Percentiles rank a stretch among this genome's conserved stretches.
These are phyloP conservation scores for Polytrichum formosum DNA, from an alignment of 225 moss, liverwort and hornwort species.

Conservation along the genomic window DNA sequence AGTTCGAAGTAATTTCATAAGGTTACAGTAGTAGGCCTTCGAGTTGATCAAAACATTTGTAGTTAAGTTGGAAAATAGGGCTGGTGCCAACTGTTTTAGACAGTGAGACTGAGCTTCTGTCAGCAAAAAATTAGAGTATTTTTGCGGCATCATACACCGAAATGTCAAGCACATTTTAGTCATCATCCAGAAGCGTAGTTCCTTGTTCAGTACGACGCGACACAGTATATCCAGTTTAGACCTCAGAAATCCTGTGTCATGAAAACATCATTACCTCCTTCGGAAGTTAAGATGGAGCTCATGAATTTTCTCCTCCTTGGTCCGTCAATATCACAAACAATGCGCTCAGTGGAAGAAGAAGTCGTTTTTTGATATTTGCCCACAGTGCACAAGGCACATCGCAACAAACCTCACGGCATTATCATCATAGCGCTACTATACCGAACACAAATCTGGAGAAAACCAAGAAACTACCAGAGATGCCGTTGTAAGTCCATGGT, in stretches of 20 bases:
- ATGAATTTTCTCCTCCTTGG: slow-evolving; percentile 5
- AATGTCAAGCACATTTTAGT: slow-evolving; percentile 4
- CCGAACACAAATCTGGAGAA: background rate
- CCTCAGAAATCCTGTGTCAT: slow-evolving; percentile 18
- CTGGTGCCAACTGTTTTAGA: no score
- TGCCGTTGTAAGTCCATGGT: slow-evolving; percentile 10
- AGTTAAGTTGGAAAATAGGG: no score
- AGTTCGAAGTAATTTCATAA: no score
- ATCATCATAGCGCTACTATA: background rate
- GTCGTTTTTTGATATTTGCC: background rate
- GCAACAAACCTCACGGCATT: slow-evolving; percentile 9
- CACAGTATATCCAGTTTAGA: background rate
- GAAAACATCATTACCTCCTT: slow-evolving; percentile 12
- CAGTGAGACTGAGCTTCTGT: background rate
- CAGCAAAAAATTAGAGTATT: background rate
- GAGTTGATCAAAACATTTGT: no score
- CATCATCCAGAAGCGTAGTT: slow-evolving; percentile 6
- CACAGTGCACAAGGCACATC: background rate
- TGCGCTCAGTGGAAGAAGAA: slow-evolving; percentile 12
- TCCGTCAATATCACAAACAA: background rate
- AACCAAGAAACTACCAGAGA: background rate
- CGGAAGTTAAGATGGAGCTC: slow-evolving; percentile 19
- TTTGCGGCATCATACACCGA: slow-evolving; percentile 17
- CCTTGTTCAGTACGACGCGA: background rate
- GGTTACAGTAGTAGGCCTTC: no score